Base-by-base conservation (phyloP, 2,329 filamentous ascomycete species). In the Phyllosticta citriasiana region DNA sequence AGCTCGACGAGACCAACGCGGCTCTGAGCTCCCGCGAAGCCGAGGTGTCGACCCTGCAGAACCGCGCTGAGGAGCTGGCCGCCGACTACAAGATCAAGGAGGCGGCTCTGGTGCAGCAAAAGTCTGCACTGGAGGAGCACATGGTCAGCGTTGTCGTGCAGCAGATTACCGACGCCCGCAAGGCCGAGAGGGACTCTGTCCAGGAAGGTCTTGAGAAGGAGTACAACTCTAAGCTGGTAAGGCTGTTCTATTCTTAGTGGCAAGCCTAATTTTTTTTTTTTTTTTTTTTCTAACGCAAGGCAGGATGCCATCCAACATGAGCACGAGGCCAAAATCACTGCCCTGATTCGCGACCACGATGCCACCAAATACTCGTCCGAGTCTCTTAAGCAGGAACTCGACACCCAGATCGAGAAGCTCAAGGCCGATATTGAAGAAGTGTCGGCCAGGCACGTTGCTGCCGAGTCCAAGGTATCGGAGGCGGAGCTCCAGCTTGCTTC, bases 111-210 rank as follows among this genome's bases (percentile, higher is more conserved):
- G 24, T 62, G 5, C 64, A 65, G 63, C 72, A 74, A 62, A 75
- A 74, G 67, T 71, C 71, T 65, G 70, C 71, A 25, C 65, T 74
- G 6, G 73, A 74, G 65, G 72, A 74, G 64, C 72, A 75, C 66
- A 74, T 75, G 72, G 73, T 75, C 54, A 73, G 70, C 50, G 72
- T 74, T 19, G 72, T 75, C 40, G 72, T 75, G 52, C 72, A 75
- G 64, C 73, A 74, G 62, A 72, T 75, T 16, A 72, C 70, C 55
- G 72, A 75, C 57, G 73, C 73, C 24, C 73, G 72, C 62, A 68
- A 68, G 52, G 71, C 72, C 64, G 73, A 74, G 65, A 64, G 72
- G 24, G 69, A 66, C 57, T 66, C 67, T 24, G 72, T 74, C n/a
- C 68, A 66, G 55, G 71, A 71, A 7, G 69, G 73, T 64, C 71